Evolutionary conservation across 139 green algal genomes (phyloP).

Genomic region (Chlorella sp.): DNA sequence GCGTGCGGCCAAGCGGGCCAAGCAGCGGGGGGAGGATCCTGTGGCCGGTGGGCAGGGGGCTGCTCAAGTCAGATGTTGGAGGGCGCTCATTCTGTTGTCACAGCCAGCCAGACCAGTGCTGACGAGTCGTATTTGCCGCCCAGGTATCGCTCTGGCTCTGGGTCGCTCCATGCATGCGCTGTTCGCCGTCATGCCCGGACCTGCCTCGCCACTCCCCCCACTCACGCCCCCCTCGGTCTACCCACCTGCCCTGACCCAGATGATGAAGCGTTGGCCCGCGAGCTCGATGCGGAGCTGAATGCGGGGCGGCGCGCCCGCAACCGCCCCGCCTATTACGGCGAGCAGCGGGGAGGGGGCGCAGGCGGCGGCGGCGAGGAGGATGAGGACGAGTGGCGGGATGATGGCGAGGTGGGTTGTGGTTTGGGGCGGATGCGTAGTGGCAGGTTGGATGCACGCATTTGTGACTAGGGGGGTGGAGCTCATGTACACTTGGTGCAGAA

Average conservation of each 20-base stretch:
- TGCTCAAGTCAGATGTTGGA: no score
- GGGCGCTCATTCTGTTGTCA: no score
- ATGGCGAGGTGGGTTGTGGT: background rate
- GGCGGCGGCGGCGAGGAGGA: background rate
- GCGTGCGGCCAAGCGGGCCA: slow-evolving; percentile 8
- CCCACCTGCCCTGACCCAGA: background rate
- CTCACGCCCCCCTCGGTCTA: background rate
- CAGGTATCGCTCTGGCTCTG: no score
- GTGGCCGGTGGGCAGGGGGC: background rate
- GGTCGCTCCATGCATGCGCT: no score
- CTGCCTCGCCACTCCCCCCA: background rate
- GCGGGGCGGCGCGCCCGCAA: slow-evolving; percentile 22
- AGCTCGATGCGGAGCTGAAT: slow-evolving; percentile 37
- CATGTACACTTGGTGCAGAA: no score
- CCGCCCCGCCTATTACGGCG: background rate
- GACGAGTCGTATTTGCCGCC: no score
- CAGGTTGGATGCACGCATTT: no score
- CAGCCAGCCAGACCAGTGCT: no score
- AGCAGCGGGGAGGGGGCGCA: background rate
- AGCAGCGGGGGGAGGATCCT: background rate
- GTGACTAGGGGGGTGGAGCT: no score
- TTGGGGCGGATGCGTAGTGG: no score
- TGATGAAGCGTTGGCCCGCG: slow-evolving; percentile 26
- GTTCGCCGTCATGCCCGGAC: no score
- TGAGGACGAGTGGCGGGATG: background rate